Base-by-base conservation (phyloP, 805 yeast species). In the Schwanniomyces occidentalis region DNA sequence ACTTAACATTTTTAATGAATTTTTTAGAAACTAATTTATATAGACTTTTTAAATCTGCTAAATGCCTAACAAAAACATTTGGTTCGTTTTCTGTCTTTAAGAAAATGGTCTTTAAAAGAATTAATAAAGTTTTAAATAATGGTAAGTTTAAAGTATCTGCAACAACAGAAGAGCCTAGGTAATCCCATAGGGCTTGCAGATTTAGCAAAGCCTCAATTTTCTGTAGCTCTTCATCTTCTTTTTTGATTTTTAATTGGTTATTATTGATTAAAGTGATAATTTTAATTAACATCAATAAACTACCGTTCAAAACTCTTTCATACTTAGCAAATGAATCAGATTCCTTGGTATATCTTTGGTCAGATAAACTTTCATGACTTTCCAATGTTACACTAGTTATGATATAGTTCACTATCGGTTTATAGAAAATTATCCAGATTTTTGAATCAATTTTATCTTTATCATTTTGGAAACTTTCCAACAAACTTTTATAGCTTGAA, bases 271-370 rank as follows among this genome's bases (percentile, higher is more conserved):
- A 37, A 2, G 31, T 32, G 8, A 64, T 43, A 17, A 64, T 9
- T 27, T 57, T 64, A 13, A 58, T 63, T n/a, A 81, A 49, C 55
- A 82, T 59, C 27, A 61, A 61, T 6, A 85, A 45, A 1, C 80
- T 61, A 5, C 79, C 63, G 23, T 70, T 67, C 10, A 78, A 50
- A 2, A 82, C 69, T 38, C 95, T 63, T 18, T 69, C 65, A 50
- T 79, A 85, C 52, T 85, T 86, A 13, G 78, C 59, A 18, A 65
- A 65, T 0, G 85, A 72, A 40, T 88, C 95, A 28, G 80, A 85
- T 31, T 72, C 73, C 3, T 78, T 71, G 13, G 80, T 73, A 46
- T 76, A 79, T 36, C 95, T 67, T 50, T 81, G 84, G 49, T 90
- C 96, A 2, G 90, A 79, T 14, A 90, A 56, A 0, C 88, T 73